Conservation (phyloP, 2,329 filamentous ascomycete species). For the Chaetomium globosum region DNA sequence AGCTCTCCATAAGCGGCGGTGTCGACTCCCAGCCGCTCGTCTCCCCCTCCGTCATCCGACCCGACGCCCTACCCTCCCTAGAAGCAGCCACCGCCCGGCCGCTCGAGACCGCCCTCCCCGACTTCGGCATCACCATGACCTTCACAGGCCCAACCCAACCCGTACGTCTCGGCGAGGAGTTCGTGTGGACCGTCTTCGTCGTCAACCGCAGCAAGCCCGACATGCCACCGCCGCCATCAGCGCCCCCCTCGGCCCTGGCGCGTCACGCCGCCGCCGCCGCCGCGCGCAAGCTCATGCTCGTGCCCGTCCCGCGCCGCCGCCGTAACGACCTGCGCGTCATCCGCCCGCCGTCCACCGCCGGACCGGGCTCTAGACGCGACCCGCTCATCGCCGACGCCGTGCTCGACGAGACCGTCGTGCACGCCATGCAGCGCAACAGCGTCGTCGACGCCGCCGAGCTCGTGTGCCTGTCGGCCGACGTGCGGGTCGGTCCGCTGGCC, state of each 20-base stretch:
- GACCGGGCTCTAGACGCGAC: slow-evolving; percentile 23
- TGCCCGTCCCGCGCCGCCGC: slow-evolving; percentile 67
- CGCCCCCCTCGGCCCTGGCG: slow-evolving; percentile 14
- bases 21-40: slow-evolving; percentile 57
- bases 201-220: slow-evolving; percentile 66
- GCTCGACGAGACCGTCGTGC: slow-evolving; percentile 70
- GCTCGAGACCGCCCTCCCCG: slow-evolving; percentile 52
- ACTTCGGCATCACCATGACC: slow-evolving; percentile 74
- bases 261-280: slow-evolving; percentile 38
- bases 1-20: slow-evolving; percentile 63
- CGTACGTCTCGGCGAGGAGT: slow-evolving; percentile 66
- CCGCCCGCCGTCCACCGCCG: slow-evolving; percentile 58
- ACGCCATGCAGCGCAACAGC: slow-evolving; percentile 70
- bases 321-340: slow-evolving; percentile 58
- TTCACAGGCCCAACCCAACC: slow-evolving; percentile 63
- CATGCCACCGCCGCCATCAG: slow-evolving; percentile 32
- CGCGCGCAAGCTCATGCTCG: slow-evolving; percentile 69
- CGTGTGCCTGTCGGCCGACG: slow-evolving; percentile 74
- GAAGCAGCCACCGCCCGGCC: slow-evolving; percentile 53
- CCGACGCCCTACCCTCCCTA: slow-evolving; percentile 62
- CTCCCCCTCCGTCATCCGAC: slow-evolving; percentile 59
- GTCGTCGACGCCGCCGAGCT: slow-evolving; percentile 66
- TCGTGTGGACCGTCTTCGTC: slow-evolving; percentile 73
- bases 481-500: slow-evolving; percentile 70
- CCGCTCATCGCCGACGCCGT: slow-evolving; percentile 62